These are phyloP conservation scores for Mitragyna speciosa DNA, from an alignment of 257 asterid species.

Conservation along the genomic window DNA sequence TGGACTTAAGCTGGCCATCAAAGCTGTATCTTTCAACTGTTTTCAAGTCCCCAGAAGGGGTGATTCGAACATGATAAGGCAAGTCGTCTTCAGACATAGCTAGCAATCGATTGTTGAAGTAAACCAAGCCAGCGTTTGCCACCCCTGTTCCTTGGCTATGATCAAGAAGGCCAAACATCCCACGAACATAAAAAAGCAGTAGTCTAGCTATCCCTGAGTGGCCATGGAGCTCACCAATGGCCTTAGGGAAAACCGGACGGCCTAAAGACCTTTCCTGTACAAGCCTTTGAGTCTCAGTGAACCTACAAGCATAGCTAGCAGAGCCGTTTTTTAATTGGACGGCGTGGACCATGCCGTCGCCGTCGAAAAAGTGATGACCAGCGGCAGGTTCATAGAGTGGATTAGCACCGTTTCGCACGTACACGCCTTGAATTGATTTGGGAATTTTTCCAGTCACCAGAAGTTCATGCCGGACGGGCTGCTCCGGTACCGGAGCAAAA, in stretches of 20 bases:
- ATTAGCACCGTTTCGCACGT: constrained; percentile 91
- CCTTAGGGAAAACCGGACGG: constrained; percentile 88
- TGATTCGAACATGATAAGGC: constrained; percentile 76
- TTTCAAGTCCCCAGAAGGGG: constrained; percentile 64
- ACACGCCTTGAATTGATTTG: constrained; percentile 60
- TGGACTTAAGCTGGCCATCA: constrained; percentile 52
- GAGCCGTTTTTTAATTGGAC: constrained; percentile 59
- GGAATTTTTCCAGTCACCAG: constrained; percentile 76
- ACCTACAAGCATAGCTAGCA: constrained; percentile 79
- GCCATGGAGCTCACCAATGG: constrained; percentile 95
- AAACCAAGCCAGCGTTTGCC: constrained; percentile 92
- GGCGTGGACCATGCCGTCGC: constrained; percentile 98
- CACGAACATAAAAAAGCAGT: constrained; percentile 80
- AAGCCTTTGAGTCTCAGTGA: constrained; percentile 79
- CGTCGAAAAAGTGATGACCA: constrained; percentile 98
- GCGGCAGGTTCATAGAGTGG: constrained; percentile 83
- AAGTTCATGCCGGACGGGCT: constrained; percentile 52
- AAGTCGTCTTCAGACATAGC: constrained; percentile 99
- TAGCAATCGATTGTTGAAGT: constrained; percentile 64
- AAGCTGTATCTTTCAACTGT: constrained; percentile 66
- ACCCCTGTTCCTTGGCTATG: constrained; percentile 82
- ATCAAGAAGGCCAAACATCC: constrained; percentile 64
- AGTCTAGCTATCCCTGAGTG: constrained; percentile 89
- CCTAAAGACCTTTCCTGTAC: constrained; percentile 71
- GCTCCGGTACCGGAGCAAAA: constrained; percentile 91